These are phyloP conservation scores for Zygoascus flipseniorum DNA, from an alignment of 805 yeast genomes.

Conservation along the genomic window DNA sequence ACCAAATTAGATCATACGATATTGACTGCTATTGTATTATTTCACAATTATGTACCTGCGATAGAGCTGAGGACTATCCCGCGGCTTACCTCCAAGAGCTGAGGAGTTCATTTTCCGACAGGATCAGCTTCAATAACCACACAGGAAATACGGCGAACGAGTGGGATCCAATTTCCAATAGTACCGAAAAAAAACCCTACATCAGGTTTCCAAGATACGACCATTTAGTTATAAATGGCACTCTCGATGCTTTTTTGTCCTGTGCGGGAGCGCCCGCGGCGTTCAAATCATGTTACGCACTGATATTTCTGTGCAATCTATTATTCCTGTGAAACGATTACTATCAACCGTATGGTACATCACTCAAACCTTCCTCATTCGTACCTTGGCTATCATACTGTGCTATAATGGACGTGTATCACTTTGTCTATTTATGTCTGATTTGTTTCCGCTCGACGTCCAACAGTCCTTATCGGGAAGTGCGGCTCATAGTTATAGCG, in stretches of 20 bases:
- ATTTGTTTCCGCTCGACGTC: no score
- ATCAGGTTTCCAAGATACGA: neutral
- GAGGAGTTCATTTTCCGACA: neutral
- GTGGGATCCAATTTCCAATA: neutral
- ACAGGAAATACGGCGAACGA: no score
- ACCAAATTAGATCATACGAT: neutral
- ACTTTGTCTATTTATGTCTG: no score
- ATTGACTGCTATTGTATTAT: conserved; percentile 7
- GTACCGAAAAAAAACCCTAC: neutral
- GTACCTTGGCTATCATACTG: no score
- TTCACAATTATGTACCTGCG: conserved; percentile 5
- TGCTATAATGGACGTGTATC: no score
- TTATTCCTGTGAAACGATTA: no score
- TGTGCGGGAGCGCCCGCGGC: neutral
- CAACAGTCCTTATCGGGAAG: no score
- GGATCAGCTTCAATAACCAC: neutral
- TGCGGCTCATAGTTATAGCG: no score
- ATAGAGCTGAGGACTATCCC: conserved; percentile 3
- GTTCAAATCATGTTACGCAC: no score
- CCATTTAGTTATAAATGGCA: neutral
- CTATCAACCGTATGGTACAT: no score
- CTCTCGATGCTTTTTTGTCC: neutral
- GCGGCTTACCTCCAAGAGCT: conserved; percentile 4
- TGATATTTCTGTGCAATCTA: no score
- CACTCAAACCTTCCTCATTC: no score